A percentile compares a stretch with the other conserved stretches of the same genome.
phyloP scores from a whole-genome alignment of 1,139 yeast genomes.

The Taphrina communis region DNA sequence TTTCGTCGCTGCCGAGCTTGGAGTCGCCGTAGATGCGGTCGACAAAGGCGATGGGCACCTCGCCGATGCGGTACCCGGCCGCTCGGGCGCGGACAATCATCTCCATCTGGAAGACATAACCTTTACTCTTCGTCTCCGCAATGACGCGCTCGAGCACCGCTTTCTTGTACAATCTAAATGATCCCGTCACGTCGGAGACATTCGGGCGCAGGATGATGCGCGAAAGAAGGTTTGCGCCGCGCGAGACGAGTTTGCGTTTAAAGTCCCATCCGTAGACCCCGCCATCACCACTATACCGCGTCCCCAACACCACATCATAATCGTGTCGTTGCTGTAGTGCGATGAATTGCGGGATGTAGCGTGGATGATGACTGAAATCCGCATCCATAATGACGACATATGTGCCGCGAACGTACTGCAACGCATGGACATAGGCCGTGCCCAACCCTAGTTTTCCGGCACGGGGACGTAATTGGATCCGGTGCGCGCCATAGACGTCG shows the following conservation, averaged over 20 bases:
- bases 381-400: slow-evolving; percentile 86
- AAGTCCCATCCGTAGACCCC: slow-evolving; percentile 88
- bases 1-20: slow-evolving; percentile 79
- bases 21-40: slow-evolving; percentile 82
- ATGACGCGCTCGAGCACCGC: slow-evolving; percentile 71
- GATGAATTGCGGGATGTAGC: slow-evolving; percentile 77
- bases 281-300: slow-evolving; percentile 80
- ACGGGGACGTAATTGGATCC: slow-evolving; percentile 68
- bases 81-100: slow-evolving; percentile 85
- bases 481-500: slow-evolving; percentile 66
- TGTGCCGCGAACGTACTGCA: slow-evolving; percentile 73
- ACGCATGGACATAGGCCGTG: slow-evolving; percentile 81
- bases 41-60: slow-evolving; percentile 79
- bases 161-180: slow-evolving; percentile 77
- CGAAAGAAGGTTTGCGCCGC: slow-evolving; percentile 83
- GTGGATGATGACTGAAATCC: slow-evolving; percentile 79
- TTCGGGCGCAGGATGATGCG: slow-evolving; percentile 73
- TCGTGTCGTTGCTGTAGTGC: slow-evolving; percentile 68
- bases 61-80: slow-evolving; percentile 73
- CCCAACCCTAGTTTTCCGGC: slow-evolving; percentile 80
- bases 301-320: slow-evolving; percentile 83
- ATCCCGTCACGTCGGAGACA: slow-evolving; percentile 79
- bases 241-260: slow-evolving; percentile 75
- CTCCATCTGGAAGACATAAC: slow-evolving; percentile 84
- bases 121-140: slow-evolving; percentile 73